phyloP scores from a whole-genome alignment of 2,329 filamentous ascomycete species.

The Apiospora malaysiana region DNA sequence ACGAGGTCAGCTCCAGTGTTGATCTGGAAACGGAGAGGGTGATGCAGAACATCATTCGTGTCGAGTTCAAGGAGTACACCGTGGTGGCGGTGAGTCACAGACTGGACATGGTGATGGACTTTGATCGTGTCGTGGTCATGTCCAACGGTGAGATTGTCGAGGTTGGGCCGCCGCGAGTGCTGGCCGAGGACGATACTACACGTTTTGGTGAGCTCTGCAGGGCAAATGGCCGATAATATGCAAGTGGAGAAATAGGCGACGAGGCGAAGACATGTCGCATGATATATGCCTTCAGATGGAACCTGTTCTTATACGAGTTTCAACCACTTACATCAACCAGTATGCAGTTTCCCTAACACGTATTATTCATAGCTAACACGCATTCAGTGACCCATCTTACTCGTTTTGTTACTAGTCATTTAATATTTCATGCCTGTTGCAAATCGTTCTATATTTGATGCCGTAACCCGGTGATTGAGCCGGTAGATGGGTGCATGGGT shows the following conservation, averaged over 20 bases:
- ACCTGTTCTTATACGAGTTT: not conserved
- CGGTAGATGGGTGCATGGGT: not conserved
- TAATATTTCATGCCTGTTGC: not conserved
- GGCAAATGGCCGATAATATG: not conserved
- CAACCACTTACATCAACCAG: not conserved
- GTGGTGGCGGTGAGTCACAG: constrained; percentile 53
- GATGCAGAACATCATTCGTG: constrained; percentile 40
- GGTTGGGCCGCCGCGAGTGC: constrained; percentile 25
- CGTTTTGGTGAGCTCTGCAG: constrained; percentile 23
- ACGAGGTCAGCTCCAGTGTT: constrained; percentile 41
- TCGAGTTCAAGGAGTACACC: constrained; percentile 52
- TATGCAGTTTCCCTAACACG: not conserved
- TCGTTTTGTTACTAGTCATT: too few relatives aligned
- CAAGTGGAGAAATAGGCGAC: not conserved
- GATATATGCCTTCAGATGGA: not conserved
- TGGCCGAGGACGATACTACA: not conserved
- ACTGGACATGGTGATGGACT: constrained; percentile 53
- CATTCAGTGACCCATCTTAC: not conserved
- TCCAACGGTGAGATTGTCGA: constrained; percentile 51
- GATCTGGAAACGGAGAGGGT: constrained; percentile 38
- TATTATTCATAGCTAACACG: not conserved
- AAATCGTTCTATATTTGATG: not conserved
- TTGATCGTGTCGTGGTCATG: constrained; percentile 54
- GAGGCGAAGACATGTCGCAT: too few relatives aligned
- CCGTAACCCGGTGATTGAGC: not conserved